Conservation (phyloP, 495 filamentous ascomycete species). For the Symbiotaphrina buchneri region DNA sequence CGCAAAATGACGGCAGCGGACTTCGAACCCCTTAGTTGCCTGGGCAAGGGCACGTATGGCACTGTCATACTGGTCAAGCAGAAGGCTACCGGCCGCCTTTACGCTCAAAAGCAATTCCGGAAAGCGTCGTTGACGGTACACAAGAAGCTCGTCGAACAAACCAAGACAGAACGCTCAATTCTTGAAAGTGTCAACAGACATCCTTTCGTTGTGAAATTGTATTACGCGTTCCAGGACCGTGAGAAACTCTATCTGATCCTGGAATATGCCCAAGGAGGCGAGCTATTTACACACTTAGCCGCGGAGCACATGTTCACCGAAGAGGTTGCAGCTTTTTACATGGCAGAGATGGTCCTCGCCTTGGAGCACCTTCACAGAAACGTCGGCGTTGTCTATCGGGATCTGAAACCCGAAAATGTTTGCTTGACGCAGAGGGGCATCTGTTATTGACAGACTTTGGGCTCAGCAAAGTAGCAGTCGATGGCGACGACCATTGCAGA, state of each 20-base stretch:
- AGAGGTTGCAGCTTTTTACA: constrained; percentile 79
- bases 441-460: constrained; percentile 93
- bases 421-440: constrained; percentile 77
- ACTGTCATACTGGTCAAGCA: constrained; percentile 88
- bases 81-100: constrained; percentile 63
- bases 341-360: constrained; percentile 91
- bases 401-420: constrained; percentile 97
- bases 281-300: constrained; percentile 76
- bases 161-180: constrained; percentile 85
- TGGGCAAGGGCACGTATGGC: constrained; percentile 89
- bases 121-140: constrained; percentile 84
- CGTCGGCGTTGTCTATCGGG: constrained; percentile 86
- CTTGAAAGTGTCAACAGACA: constrained; percentile 89
- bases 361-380: constrained; percentile 79
- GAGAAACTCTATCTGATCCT: constrained; percentile 96
- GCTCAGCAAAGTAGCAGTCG: constrained; percentile 81
- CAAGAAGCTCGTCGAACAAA: constrained; percentile 87
- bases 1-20: constrained; percentile 83
- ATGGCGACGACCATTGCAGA: constrained; percentile 55
- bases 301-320: constrained; percentile 85
- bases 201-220: constrained; percentile 92
- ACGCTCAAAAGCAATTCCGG: constrained; percentile 94
- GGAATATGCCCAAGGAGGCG: constrained; percentile 94
- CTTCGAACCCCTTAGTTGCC: constrained; percentile 80
- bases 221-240: constrained; percentile 94